These are phyloP conservation scores for Cucumis cinereus DNA, from an alignment of 306 rosid species.

Conservation along the genomic window DNA sequence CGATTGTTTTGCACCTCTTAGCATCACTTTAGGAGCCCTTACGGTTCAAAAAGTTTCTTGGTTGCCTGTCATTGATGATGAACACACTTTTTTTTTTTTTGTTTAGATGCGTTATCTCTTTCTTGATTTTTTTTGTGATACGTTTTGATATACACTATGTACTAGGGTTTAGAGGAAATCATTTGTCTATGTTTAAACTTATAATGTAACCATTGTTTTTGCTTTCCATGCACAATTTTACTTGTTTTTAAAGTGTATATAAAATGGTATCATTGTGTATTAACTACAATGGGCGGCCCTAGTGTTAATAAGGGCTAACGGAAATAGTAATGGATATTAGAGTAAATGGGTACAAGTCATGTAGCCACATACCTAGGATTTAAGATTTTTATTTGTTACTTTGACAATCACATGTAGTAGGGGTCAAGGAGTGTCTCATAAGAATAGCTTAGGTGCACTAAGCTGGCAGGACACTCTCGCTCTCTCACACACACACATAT, in stretches of 20 bases:
- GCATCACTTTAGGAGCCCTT: neutral
- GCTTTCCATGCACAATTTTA: neutral
- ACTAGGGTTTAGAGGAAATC: neutral
- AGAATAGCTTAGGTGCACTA: neutral
- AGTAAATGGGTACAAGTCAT: neutral
- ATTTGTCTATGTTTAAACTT: neutral
- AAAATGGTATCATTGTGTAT: neutral
- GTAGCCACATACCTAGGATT: neutral
- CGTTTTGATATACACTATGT: neutral
- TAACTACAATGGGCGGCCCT: neutral
- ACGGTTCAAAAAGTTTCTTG: neutral
- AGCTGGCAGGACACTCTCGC: neutral
- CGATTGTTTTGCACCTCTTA: neutral
- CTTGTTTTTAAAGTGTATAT: neutral
- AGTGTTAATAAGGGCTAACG: neutral
- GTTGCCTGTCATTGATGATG: neutral
- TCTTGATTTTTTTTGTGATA: neutral
- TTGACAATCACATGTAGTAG: neutral
- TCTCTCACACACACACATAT: neutral
- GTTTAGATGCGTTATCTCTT: neutral
- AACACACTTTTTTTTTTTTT: neutral
- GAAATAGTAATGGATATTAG: neutral
- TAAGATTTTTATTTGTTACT: neutral
- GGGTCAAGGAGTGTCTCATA: neutral
- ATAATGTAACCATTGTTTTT: neutral